Conservation (phyloP, 768 basidiomycete species). For the Suillus tomentosus region DNA sequence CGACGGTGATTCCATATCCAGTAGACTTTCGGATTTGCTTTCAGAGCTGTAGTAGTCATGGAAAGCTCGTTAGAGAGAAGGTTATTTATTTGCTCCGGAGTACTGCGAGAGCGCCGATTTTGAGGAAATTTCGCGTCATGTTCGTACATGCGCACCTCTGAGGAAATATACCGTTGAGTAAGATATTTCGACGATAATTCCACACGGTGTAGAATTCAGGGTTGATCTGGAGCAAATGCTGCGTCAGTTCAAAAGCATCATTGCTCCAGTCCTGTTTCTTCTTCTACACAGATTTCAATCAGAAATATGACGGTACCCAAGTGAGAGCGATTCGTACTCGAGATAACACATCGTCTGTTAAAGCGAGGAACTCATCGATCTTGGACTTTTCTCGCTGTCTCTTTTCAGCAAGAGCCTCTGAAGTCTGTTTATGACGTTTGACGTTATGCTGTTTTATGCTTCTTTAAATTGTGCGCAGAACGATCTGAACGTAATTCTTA, state of each 20-base stretch:
- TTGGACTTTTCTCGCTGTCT: slow-evolving; percentile 72
- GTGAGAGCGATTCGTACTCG: slow-evolving; percentile 47
- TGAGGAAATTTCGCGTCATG: background rate
- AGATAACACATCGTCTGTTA: slow-evolving; percentile 64
- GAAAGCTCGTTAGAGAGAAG: slow-evolving; percentile 72
- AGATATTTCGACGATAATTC: slow-evolving; percentile 89
- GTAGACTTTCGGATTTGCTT: slow-evolving; percentile 91
- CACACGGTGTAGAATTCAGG: slow-evolving; percentile 97
- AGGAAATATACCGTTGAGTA: slow-evolving; percentile 71
- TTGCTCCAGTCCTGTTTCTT: slow-evolving; percentile 62
- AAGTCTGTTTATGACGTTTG: slow-evolving; percentile 59
- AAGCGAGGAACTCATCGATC: slow-evolving; percentile 71
- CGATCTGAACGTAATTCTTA: slow-evolving; percentile 18
- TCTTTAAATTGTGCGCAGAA: slow-evolving; percentile 10
- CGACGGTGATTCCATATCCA: slow-evolving; percentile 98
- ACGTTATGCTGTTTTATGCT: slow-evolving; percentile 59
- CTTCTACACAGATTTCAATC: slow-evolving; percentile 54
- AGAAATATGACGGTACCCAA: slow-evolving; percentile 9
- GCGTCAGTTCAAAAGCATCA: slow-evolving; percentile 80
- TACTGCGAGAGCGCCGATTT: slow-evolving; percentile 41
- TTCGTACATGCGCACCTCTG: slow-evolving; percentile 47
- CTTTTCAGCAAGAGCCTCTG: slow-evolving; percentile 65
- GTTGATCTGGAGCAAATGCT: slow-evolving; percentile 75
- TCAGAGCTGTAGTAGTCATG: slow-evolving; percentile 80
- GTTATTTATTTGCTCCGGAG: slow-evolving; percentile 60